Evolutionary conservation across 441 rosid species (phyloP), one percentile per base, ranked within the genome.

Genomic region (Brassica balearica): DNA sequence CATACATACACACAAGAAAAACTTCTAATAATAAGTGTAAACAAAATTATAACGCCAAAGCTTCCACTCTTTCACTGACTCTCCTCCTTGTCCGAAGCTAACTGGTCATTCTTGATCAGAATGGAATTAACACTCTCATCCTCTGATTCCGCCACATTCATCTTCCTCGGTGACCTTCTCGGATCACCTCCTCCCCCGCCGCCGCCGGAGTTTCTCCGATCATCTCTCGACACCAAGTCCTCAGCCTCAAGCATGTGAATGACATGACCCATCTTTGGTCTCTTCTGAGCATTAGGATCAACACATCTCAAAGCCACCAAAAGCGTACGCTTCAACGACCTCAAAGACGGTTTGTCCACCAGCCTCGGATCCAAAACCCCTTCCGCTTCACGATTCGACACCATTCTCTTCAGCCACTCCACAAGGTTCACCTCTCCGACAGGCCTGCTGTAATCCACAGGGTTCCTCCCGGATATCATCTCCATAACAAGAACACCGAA

Each of bases 191-290:
- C 56, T 51, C 20, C 60, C 17, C 60, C 60, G 17, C 72, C 56
- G 4, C 75, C 73, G 14, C 71, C 75, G 2, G 82, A 89, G 59
- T 75, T 75, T 80, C 82, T 80, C 58, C 82, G 56, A 32, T 75
- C 97, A 85, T 94, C 97, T 83, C 85, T 86, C 74, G 85, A 72
- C 1, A 88, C 89, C 7, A 88, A 87, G 69, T 91, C 97, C 25
- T 95, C 98, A 32, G 96, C 91, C 84, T 95, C 98, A 22, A 95
- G 97, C 98, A 93, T 90, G 82, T 95, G 98, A 77, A 95, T 87
- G 15, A 95, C 87, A 82, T 95, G 97, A 51, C 98, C 97, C 98
- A 93, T 91, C 81, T 91, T 95, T 1, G 96, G 99, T 75, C 99
- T 82, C 82, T 93, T 95, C 73, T 90, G 91, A 74, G 96, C 89